These are phyloP conservation scores for Aaosphaeria pasadenensis DNA, from an alignment of 2,329 filamentous ascomycete species.

Conservation along the genomic window DNA sequence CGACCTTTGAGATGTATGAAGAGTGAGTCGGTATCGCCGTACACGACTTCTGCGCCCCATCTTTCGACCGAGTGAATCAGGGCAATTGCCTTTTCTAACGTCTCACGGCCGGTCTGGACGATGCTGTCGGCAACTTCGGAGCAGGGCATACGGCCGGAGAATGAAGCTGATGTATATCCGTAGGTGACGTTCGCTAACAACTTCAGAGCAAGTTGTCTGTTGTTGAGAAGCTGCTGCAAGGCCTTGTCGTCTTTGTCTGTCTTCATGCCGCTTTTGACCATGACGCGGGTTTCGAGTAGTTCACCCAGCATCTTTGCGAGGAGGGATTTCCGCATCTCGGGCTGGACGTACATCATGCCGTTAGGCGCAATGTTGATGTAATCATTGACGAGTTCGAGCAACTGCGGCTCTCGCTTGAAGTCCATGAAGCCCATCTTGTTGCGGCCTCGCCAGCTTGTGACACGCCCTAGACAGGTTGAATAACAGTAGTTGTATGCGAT, in stretches of 20 bases:
- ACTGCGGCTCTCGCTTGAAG: slow-evolving; percentile 71
- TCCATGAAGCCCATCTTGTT: slow-evolving; percentile 95
- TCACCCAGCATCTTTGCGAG: slow-evolving; percentile 96
- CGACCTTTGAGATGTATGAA: slow-evolving; percentile 88
- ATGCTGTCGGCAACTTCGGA: slow-evolving; percentile 98
- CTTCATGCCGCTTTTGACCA: slow-evolving; percentile 98
- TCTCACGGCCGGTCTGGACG: slow-evolving; percentile 92
- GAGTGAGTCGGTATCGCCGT: slow-evolving; percentile 94
- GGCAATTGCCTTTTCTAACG: slow-evolving; percentile 87
- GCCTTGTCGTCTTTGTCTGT: slow-evolving; percentile 82
- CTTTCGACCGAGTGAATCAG: slow-evolving; percentile 81
- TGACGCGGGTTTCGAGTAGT: slow-evolving; percentile 91
- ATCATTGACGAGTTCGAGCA: slow-evolving; percentile 76
- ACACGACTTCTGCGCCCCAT: slow-evolving; percentile 96
- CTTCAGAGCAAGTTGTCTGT: slow-evolving; percentile 89
- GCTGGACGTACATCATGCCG: slow-evolving; percentile 91
- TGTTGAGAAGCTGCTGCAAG: slow-evolving; percentile 84
- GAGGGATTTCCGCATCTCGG: slow-evolving; percentile 81
- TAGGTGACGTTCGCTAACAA: slow-evolving; percentile 99
- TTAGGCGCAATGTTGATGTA: slow-evolving; percentile 92
- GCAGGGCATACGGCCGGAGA: slow-evolving; percentile 96
- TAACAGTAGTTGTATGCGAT: slow-evolving; percentile 99
- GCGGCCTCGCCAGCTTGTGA: slow-evolving; percentile 81
- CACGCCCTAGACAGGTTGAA: slow-evolving; percentile 87
- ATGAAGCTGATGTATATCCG: slow-evolving; percentile 94